Conservation (phyloP, 1,139 yeast genomes). For the Protomyces arabidopsidicola region DNA sequence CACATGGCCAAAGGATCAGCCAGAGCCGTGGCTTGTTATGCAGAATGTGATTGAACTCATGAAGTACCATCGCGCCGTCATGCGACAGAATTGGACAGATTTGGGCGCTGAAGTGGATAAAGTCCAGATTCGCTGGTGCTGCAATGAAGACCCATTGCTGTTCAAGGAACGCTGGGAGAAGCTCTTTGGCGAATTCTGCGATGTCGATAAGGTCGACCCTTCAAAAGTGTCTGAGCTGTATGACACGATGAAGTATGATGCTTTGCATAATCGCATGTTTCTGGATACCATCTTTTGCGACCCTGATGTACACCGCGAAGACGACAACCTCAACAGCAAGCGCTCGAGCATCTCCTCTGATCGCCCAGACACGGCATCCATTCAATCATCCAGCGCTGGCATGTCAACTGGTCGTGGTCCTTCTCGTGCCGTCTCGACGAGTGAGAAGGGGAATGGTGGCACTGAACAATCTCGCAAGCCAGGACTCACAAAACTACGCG, state of each 20-base stretch:
- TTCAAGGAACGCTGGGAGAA: constrained; percentile 98
- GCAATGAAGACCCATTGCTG: constrained; percentile 86
- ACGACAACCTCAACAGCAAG: constrained; percentile 14
- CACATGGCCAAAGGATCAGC: constrained; percentile 98
- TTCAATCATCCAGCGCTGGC: constrained; percentile 6
- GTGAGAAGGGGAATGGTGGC: constrained; percentile 7
- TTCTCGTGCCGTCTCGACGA: neutral
- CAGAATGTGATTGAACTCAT: constrained; percentile 90
- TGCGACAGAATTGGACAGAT: constrained; percentile 69
- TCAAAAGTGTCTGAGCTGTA: constrained; percentile 92
- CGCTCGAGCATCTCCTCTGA: constrained; percentile 17
- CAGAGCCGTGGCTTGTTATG: constrained; percentile 91
- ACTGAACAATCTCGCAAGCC: constrained; percentile 26
- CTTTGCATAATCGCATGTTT: constrained; percentile 87
- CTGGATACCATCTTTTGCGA: constrained; percentile 76
- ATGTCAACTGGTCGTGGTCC: constrained; percentile 7
- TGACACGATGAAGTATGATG: constrained; percentile 98
- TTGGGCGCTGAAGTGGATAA: constrained; percentile 55
- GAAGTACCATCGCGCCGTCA: constrained; percentile 82
- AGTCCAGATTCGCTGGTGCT: constrained; percentile 87
- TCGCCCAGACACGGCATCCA: constrained; percentile 8
- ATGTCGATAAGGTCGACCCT: constrained; percentile 96
- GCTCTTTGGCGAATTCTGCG: constrained; percentile 82
- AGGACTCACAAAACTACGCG: constrained; percentile 50
- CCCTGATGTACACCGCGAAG: constrained; percentile 43